Evolutionary conservation across 129 eudicot genomes (phyloP).

Genomic region (Chrysanthemum makinoi): DNA sequence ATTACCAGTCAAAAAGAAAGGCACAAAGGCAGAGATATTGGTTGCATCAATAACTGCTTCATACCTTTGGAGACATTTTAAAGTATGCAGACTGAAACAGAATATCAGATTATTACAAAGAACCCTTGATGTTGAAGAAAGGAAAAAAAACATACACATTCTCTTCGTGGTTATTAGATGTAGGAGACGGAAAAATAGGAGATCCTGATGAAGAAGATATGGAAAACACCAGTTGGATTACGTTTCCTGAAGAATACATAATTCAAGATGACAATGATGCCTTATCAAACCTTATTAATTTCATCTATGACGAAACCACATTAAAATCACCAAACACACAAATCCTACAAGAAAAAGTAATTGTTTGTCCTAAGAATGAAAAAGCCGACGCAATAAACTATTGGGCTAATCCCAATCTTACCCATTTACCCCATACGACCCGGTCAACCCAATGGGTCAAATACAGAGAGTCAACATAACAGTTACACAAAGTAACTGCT

Average conservation of each 20-base stretch:
- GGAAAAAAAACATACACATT: not conserved
- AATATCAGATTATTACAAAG: not conserved
- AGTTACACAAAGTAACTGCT: too few species aligned
- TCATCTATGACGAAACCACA: not conserved
- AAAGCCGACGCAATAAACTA: not conserved
- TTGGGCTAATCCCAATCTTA: too few species aligned
- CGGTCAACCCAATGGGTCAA: too few species aligned
- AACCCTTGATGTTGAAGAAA: too few species aligned
- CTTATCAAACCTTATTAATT: not conserved
- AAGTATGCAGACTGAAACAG: too few species aligned
- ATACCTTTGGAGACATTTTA: too few species aligned
- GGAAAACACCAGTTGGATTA: not conserved
- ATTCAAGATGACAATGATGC: not conserved
- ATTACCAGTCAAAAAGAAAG: too few species aligned
- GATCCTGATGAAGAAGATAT: not conserved
- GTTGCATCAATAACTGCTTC: too few species aligned
- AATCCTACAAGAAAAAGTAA: not conserved
- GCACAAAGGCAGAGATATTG: too few species aligned
- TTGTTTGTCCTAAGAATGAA: conserved; percentile 8
- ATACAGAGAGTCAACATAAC: too few species aligned
- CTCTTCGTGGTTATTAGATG: not conserved
- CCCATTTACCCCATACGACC: too few species aligned
- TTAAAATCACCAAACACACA: not conserved
- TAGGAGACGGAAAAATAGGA: not conserved
- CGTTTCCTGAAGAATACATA: not conserved